Evolutionary conservation across 345 rosid genomes (phyloP), one percentile per base, ranked within the genome.

Genomic region (Melaleuca quinquenervia): DNA sequence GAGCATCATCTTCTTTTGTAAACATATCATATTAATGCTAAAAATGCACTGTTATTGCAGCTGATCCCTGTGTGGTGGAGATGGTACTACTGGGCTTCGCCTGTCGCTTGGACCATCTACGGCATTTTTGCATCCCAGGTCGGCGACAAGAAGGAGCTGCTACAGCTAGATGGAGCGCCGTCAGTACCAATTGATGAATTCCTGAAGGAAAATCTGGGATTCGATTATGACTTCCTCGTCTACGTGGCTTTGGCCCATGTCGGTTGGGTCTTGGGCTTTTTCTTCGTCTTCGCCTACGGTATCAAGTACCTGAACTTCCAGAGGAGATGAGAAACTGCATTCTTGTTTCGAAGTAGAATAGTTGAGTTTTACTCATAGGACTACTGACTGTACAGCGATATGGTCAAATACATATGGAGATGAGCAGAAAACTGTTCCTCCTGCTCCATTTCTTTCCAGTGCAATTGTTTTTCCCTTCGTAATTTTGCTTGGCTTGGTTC

Each of bases 61-160:
- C 85, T 83, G 53, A 86, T 86, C 32, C 90, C 90, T 2, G 75
- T 85, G 13, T 89, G 90, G 90, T 89, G 90, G 90, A 85, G 88
- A 41, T 89, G 89, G 90, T 89, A 55, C 74, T 89, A 85, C 83
- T 83, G 87, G 89, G 80, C 27, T 13, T 86, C 87, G 14, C 91
- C 91, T 18, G 89, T 87, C 13, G 85, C 88, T 15, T 87, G 89
- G 90, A 60, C 89, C 5, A 82, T 89, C 49, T 53, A 85, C 8
- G 89, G 87, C 64, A 36, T 89, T 54, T 50, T 89, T 44, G 48
- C 90, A 13, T 86, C 90, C 45, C 88, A 82, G 49, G 7, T 84
- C 6, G 87, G 85, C 7, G 85, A 88, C 83, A 78, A 60, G 53
- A 86, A 29, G 54, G 8, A 14, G 0, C 10, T 0, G 12, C 21